Evolutionary conservation across 108 stramenopile species (phyloP).

Genomic region (Fragilaria crotonensis): DNA sequence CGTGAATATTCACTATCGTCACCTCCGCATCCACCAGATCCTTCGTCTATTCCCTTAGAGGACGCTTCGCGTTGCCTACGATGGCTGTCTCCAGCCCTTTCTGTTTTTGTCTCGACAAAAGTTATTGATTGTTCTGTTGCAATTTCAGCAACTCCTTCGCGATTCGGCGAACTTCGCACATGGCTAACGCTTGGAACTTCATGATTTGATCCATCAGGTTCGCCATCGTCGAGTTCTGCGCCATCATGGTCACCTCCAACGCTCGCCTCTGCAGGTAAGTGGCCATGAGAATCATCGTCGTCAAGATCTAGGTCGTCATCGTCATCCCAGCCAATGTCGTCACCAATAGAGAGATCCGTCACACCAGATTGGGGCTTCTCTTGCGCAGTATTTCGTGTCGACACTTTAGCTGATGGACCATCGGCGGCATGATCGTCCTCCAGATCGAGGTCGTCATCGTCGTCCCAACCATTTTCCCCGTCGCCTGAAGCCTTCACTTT

Average conservation of each 20-base stretch:
- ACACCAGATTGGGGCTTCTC: not conserved
- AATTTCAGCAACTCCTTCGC: not conserved
- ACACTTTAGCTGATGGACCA: not conserved
- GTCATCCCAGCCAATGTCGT: not conserved
- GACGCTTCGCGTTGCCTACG: not conserved
- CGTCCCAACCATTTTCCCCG: not conserved
- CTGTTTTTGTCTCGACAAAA: not conserved
- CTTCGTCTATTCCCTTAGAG: not conserved
- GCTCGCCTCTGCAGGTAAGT: not conserved
- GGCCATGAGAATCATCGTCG: not conserved
- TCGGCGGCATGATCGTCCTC: not conserved
- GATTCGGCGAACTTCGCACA: too few relatives aligned
- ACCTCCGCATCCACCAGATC: not conserved
- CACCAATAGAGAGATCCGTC: not conserved
- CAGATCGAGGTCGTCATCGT: not conserved
- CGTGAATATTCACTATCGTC: not conserved
- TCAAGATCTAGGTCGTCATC: not conserved
- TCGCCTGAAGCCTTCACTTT: not conserved
- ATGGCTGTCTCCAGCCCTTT: not conserved
- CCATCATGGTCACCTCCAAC: too few relatives aligned
- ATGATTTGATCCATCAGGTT: not conserved
- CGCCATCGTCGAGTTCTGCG: constrained; percentile 1
- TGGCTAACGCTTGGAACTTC: too few relatives aligned
- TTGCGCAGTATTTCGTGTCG: not conserved
- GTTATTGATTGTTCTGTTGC: not conserved